These are phyloP conservation scores for Diaporthe humulicola DNA, from an alignment of 2,329 filamentous ascomycete species.

Conservation along the genomic window DNA sequence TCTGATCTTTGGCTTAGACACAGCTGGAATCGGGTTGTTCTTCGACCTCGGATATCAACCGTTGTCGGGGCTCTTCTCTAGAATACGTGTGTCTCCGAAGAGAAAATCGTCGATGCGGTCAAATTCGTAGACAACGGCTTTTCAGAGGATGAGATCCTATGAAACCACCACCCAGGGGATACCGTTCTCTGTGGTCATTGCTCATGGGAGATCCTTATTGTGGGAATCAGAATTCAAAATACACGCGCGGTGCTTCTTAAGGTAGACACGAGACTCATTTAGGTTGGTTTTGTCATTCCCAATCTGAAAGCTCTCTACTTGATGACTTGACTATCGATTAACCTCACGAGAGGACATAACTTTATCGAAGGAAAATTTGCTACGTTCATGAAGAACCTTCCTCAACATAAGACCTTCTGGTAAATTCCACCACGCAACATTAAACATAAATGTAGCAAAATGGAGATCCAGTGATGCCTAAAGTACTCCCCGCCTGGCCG, in stretches of 20 bases:
- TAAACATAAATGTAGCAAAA: conserved; percentile 21
- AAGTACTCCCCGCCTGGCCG: conserved; percentile 8
- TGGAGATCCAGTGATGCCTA: conserved; percentile 1
- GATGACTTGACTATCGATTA: neutral
- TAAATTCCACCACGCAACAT: no score
- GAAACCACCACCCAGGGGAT: neutral
- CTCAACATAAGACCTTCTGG: neutral
- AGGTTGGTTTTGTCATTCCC: neutral
- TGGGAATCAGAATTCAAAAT: neutral
- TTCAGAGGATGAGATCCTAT: neutral
- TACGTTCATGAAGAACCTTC: neutral
- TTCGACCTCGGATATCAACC: neutral
- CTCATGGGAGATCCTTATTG: no score
- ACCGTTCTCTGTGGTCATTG: neutral
- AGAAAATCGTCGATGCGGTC: neutral
- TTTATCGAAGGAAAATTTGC: no score
- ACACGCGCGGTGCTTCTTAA: neutral
- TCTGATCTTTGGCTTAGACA: neutral
- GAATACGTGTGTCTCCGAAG: no score
- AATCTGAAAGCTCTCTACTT: neutral
- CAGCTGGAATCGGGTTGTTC: neutral
- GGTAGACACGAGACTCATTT: neutral
- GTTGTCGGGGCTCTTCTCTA: neutral
- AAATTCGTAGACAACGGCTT: neutral
- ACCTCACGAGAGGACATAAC: neutral